These are phyloP conservation scores for Pythium rhizo-oryzae DNA, from an alignment of 352 stramenopile species.

Conservation along the genomic window DNA sequence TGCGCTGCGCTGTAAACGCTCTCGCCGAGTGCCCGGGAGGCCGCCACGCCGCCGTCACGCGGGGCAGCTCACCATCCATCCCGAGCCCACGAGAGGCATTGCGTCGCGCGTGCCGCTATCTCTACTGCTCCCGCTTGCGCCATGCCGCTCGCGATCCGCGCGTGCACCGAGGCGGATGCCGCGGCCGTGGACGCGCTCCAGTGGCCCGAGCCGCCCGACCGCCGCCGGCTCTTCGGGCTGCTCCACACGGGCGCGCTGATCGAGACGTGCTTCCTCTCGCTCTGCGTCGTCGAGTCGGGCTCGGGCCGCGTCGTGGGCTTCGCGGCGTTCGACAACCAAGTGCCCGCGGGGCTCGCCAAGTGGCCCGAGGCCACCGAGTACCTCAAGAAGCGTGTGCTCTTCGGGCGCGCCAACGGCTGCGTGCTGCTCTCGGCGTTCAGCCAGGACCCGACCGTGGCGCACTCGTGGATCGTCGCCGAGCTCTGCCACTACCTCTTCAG, in stretches of 20 bases:
- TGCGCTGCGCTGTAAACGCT: too few relatives aligned
- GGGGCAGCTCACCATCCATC: too few relatives aligned
- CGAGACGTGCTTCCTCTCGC: conserved; percentile 57
- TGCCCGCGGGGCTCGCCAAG: conserved; percentile 43
- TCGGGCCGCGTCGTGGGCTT: conserved; percentile 42
- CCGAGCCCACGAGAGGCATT: too few relatives aligned
- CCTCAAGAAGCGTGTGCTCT: conserved; percentile 57
- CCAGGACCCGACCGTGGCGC: conserved; percentile 32
- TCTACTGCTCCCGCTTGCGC: neutral
- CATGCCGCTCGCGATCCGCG: conserved; percentile 43
- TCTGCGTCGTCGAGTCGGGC: conserved; percentile 39
- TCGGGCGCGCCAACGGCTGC: conserved; percentile 52
- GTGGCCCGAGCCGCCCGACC: conserved; percentile 40
- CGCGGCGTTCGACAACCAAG: conserved; percentile 61
- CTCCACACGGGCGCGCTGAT: conserved; percentile 61
- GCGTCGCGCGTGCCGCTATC: too few relatives aligned
- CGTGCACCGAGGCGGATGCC: conserved; percentile 46
- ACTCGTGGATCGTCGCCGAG: conserved; percentile 34
- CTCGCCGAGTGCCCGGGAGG: too few relatives aligned
- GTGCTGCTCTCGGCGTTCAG: conserved; percentile 57
- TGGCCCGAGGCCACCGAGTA: conserved; percentile 72
- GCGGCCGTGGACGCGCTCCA: conserved; percentile 44
- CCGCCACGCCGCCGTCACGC: too few relatives aligned
- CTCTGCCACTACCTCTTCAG: conserved; percentile 52
- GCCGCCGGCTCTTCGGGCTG: conserved; percentile 62